A percentile compares a stretch with the other conserved stretches of the same genome.
These are phyloP conservation scores for Leishmania martiniquensis DNA, from an alignment of 208 protist species.

Conservation along the genomic window DNA sequence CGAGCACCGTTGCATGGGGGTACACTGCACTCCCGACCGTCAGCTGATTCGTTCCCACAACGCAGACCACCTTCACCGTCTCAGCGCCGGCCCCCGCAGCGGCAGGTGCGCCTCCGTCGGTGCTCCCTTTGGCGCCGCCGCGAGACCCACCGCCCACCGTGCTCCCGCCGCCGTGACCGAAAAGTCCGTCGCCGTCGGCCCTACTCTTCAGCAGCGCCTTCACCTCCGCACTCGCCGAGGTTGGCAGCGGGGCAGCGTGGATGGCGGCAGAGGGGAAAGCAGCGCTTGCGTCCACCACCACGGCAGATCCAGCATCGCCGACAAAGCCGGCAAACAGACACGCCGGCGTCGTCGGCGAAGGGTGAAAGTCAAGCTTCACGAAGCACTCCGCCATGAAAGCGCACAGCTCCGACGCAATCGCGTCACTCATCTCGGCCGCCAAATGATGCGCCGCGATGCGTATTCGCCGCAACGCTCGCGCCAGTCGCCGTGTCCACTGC, in stretches of 20 bases:
- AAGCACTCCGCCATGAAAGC: slow-evolving; percentile 16
- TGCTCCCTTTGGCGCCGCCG: background rate
- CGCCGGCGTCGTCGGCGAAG: background rate
- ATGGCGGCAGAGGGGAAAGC: background rate
- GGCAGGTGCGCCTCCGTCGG: background rate
- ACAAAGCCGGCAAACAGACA: slow-evolving; percentile 25
- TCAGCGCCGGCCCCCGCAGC: background rate
- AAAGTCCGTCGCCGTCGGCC: background rate
- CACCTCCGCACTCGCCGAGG: background rate
- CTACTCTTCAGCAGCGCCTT: background rate
- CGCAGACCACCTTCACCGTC: slow-evolving; percentile 2
- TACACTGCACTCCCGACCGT: background rate
- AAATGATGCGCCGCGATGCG: slow-evolving; percentile 4
- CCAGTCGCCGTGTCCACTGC: slow-evolving; percentile 1
- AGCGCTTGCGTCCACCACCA: background rate
- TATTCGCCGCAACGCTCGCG: slow-evolving; percentile 4
- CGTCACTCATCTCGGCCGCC: background rate
- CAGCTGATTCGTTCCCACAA: slow-evolving; percentile 13
- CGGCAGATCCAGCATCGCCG: background rate
- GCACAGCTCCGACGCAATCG: background rate
- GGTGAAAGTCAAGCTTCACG: slow-evolving; percentile 8
- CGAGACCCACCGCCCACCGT: background rate
- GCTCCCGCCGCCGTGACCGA: background rate
- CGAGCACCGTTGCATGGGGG: slow-evolving; percentile 25
- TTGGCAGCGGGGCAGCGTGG: background rate